Evolutionary conservation across 192 early-diverging fungal species (phyloP).

Genomic region (Linnemannia exigua): DNA sequence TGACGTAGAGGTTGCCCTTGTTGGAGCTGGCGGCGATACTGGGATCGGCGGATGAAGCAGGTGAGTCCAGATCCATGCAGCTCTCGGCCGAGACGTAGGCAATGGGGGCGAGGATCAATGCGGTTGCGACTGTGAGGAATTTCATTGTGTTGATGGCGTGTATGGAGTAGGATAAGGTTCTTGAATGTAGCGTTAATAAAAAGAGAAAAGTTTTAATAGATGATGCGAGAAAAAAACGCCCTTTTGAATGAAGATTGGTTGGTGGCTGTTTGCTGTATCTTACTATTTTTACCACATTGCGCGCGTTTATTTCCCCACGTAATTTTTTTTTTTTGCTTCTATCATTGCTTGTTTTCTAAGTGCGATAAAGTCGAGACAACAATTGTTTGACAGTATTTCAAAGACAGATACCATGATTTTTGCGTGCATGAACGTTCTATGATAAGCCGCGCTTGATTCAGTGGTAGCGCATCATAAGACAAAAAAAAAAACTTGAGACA

Average conservation of each 20-base stretch:
- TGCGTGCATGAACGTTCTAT: background rate
- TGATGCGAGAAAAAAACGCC: too few relatives aligned
- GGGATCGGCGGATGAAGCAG: background rate
- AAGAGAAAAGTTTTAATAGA: too few relatives aligned
- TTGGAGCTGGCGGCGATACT: background rate
- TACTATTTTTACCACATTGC: too few relatives aligned
- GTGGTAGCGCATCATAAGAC: background rate
- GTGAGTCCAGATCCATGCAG: background rate
- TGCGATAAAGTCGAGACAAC: too few relatives aligned
- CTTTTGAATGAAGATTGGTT: too few relatives aligned
- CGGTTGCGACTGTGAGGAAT: slow-evolving; percentile 3
- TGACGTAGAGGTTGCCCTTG: slow-evolving; percentile 36
- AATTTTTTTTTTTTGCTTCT: too few relatives aligned
- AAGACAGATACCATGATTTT: background rate
- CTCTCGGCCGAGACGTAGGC: slow-evolving; percentile 1
- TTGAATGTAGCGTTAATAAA: too few relatives aligned
- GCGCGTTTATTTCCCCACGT: too few relatives aligned
- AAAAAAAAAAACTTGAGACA: background rate
- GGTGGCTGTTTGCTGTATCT: too few relatives aligned
- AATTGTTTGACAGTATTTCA: background rate
- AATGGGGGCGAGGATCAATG: background rate
- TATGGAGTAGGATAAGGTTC: background rate
- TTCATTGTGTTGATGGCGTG: background rate
- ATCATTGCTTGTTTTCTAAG: background rate
- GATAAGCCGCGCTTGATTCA: background rate